A percentile compares a stretch with the other conserved stretches of the same genome.
phyloP scores from a whole-genome alignment of 257 asterid species.

The Leonotis leonurus region DNA sequence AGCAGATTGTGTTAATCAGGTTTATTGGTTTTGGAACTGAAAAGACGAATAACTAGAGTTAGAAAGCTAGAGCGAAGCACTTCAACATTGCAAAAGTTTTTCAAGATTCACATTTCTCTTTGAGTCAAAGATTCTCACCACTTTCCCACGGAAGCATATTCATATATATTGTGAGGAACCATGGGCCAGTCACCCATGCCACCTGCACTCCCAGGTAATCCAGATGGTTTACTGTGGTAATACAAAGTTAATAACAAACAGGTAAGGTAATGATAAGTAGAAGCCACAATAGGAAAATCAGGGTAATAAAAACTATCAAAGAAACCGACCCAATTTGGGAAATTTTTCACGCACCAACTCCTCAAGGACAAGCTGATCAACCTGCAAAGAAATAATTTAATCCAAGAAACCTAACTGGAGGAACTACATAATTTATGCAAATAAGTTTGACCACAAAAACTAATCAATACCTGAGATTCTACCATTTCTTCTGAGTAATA shows the following conservation, averaged over 20 bases:
- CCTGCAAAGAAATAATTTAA: slow-evolving; percentile 43
- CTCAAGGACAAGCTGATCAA: slow-evolving; percentile 98
- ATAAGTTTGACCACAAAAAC: slow-evolving; percentile 8
- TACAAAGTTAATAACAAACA: slow-evolving; percentile 23
- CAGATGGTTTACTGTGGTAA: slow-evolving; percentile 83
- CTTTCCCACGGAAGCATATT: slow-evolving; percentile 99
- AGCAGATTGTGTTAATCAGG: slow-evolving; percentile 22
- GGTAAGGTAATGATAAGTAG: neutral
- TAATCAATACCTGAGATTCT: slow-evolving; percentile 68
- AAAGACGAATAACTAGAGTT: neutral
- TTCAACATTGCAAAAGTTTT: neutral
- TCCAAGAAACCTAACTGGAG: slow-evolving; percentile 7
- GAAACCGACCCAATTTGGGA: slow-evolving; percentile 73
- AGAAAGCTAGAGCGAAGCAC: slow-evolving; percentile 7
- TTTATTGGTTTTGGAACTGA: neutral
- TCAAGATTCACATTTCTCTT: neutral
- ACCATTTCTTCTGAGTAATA: slow-evolving; percentile 92
- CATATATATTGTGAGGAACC: slow-evolving; percentile 95
- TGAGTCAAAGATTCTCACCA: slow-evolving; percentile 59
- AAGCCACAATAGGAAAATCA: slow-evolving; percentile 4
- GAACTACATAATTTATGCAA: neutral
- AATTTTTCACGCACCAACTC: slow-evolving; percentile 90
- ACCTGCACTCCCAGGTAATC: slow-evolving; percentile 98
- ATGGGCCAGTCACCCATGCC: slow-evolving; percentile 96
- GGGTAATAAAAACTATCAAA: neutral